Evolutionary conservation across 2,329 filamentous ascomycete species (phyloP).

Genomic region (Cordyceps militaris): DNA sequence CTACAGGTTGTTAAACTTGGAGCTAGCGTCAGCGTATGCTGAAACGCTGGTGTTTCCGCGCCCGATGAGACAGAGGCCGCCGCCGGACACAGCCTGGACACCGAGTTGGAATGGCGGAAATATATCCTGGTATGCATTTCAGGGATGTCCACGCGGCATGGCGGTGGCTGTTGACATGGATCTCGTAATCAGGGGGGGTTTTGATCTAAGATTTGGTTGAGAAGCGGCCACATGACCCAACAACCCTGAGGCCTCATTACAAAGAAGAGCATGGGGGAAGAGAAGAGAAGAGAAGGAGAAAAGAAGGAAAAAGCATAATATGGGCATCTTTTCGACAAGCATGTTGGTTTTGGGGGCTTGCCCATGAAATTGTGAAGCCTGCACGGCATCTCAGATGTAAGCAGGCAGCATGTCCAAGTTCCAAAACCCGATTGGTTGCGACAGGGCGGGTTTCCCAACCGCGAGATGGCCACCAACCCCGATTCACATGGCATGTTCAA

Average conservation of each 20-base stretch:
- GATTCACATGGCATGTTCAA: neutral
- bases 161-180: neutral
- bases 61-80: neutral
- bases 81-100: too few relatives aligned
- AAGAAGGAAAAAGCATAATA: too few relatives aligned
- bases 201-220: constrained; percentile 8
- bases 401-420: constrained; percentile 1
- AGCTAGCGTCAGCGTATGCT: neutral
- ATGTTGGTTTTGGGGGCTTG: too few relatives aligned
- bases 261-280: neutral
- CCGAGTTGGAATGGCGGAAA: too few relatives aligned
- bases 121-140: neutral
- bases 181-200: neutral
- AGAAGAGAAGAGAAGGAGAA: neutral
- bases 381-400: constrained; percentile 1
- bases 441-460: neutral
- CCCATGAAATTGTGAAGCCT: neutral
- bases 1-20: neutral
- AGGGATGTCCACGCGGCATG: neutral
- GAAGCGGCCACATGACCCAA: neutral
- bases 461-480: constrained; percentile 1
- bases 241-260: neutral
- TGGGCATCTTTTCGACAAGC: too few relatives aligned
- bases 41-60: neutral
- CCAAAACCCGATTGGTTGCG: neutral